phyloP scores from a whole-genome alignment of 2,329 filamentous ascomycete species.

The Beauveria sp. region DNA sequence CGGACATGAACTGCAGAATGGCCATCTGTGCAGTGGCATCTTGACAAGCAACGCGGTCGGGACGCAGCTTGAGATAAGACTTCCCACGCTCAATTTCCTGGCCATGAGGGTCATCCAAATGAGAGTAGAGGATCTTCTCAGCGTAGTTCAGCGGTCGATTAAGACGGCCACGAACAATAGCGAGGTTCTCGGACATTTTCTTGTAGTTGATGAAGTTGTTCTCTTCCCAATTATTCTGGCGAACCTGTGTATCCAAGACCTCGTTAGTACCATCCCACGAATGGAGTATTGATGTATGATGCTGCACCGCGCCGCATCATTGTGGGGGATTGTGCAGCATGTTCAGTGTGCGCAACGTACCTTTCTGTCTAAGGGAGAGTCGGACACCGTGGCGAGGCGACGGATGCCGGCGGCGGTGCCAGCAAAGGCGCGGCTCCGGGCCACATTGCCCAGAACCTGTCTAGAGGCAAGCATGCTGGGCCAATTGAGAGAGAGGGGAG shows the following conservation, averaged over 20 bases:
- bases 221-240: constrained; percentile 95
- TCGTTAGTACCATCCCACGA: not conserved
- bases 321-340: not conserved
- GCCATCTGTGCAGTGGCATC: constrained; percentile 99
- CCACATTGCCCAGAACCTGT: constrained; percentile 58
- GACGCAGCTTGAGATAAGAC: constrained; percentile 93
- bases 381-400: constrained; percentile 76
- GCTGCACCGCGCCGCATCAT: not conserved
- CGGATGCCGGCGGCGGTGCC: constrained; percentile 54
- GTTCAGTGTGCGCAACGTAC: constrained; percentile 33
- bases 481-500: constrained; percentile 24
- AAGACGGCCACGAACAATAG: constrained; percentile 79
- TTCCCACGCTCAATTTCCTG: constrained; percentile 94
- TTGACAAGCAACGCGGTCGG: constrained; percentile 97
- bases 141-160: constrained; percentile 91
- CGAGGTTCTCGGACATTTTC: constrained; percentile 98
- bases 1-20: constrained; percentile 99
- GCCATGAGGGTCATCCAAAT: constrained; percentile 91
- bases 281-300: not conserved
- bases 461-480: constrained; percentile 61
- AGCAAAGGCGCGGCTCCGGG: constrained; percentile 51
- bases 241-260: constrained; percentile 43
- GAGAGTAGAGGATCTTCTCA: constrained; percentile 99
- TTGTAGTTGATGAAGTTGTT: constrained; percentile 98
- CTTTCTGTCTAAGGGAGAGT: constrained; percentile 85